Evolutionary conservation across 176 grass and related monocot genomes (phyloP).

Genomic region (Alopecurus myosuroides): DNA sequence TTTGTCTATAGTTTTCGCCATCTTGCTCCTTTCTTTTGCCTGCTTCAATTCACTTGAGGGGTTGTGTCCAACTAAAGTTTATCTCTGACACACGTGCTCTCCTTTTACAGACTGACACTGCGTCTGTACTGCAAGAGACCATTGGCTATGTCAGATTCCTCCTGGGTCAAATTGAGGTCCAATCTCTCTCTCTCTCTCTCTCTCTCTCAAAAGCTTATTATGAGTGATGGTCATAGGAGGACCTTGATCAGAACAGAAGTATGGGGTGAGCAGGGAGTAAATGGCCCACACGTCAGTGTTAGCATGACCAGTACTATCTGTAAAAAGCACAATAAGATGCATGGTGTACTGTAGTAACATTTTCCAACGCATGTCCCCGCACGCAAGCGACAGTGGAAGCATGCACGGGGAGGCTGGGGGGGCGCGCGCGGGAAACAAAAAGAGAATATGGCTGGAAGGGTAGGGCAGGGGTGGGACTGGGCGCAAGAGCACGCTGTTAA

Average conservation of each 20-base stretch:
- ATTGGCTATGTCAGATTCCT: constrained; percentile 99
- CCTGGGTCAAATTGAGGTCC: constrained; percentile 93
- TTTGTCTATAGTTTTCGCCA: constrained; percentile 36
- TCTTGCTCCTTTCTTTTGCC: constrained; percentile 22
- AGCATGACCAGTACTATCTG: neutral
- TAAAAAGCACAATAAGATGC: neutral
- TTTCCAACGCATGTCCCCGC: constrained; percentile 8
- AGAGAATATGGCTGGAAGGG: constrained; percentile 30
- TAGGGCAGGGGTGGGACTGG: constrained; percentile 2
- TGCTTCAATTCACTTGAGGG: constrained; percentile 41
- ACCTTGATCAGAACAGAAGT: constrained; percentile 24
- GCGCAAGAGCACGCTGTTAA: constrained; percentile 82
- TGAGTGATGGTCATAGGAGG: constrained; percentile 14
- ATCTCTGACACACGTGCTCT: constrained; percentile 63
- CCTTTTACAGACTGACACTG: constrained; percentile 94
- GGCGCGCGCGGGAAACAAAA: constrained; percentile 55
- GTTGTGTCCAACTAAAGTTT: constrained; percentile 61
- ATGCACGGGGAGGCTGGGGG: neutral
- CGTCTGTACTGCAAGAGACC: constrained; percentile 92
- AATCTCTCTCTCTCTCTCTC: constrained; percentile 30
- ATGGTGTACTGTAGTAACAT: neutral
- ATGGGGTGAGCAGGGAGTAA: constrained; percentile 15
- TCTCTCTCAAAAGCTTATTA: constrained; percentile 14
- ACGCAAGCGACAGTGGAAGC: constrained; percentile 4
- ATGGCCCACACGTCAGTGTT: neutral